Conservation (phyloP, 2,329 filamentous ascomycete species). For the Sporothrix mexicana region DNA sequence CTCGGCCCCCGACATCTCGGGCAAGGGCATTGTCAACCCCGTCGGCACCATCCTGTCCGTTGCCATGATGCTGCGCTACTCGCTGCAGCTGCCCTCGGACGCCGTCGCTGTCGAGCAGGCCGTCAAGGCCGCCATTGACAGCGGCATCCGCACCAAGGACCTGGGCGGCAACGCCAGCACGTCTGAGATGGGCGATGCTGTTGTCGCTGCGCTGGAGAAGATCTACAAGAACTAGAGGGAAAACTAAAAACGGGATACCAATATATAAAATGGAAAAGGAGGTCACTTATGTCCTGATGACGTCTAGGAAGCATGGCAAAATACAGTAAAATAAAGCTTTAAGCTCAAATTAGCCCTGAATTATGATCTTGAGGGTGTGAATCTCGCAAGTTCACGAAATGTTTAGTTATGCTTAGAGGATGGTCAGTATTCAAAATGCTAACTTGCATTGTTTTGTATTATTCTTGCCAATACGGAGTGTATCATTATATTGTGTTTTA, state of each 20-base stretch:
- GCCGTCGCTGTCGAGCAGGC: conserved; percentile 81
- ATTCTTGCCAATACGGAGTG: too few relatives aligned
- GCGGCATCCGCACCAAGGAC: conserved; percentile 78
- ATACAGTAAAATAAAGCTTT: conserved; percentile 9
- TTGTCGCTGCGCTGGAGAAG: conserved; percentile 74
- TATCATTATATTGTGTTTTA: too few relatives aligned
- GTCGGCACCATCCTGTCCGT: conserved; percentile 89
- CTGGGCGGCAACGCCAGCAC: conserved; percentile 80
- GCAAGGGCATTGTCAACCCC: conserved; percentile 89
- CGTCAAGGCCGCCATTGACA: conserved; percentile 79
- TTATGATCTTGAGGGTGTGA: too few relatives aligned
- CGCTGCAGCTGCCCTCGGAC: conserved; percentile 77
- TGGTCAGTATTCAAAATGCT: too few relatives aligned
- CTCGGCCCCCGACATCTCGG: conserved; percentile 91
- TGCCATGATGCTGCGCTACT: conserved; percentile 96
- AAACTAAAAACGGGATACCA: conserved; percentile 19
- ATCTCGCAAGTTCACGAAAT: too few relatives aligned
- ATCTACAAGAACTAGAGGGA: conserved; percentile 59
- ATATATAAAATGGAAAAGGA: neutral
- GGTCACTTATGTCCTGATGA: neutral
- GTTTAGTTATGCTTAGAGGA: too few relatives aligned
- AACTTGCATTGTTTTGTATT: too few relatives aligned
- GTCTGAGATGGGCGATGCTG: conserved; percentile 75
- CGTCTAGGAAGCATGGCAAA: neutral
- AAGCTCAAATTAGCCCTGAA: neutral